phyloP scores from a whole-genome alignment of 257 asterid species.

The Mitragyna speciosa region DNA sequence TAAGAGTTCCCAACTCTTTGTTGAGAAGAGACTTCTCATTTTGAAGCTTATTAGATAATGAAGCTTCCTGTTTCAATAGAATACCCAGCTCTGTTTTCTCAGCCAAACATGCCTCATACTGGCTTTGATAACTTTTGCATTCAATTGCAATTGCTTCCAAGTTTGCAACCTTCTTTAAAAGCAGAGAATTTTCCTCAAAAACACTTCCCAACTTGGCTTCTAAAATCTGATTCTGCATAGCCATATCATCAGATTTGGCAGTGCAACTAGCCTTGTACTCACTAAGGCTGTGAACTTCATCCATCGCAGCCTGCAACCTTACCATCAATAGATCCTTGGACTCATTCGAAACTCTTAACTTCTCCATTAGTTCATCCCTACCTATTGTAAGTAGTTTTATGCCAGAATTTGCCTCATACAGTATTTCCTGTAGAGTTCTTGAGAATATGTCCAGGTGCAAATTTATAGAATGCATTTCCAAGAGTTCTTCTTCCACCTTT shows the following conservation, averaged over 20 bases:
- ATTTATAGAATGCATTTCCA: constrained; percentile 67
- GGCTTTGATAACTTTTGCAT: constrained; percentile 41
- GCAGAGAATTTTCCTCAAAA: constrained; percentile 52
- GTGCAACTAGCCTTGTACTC: constrained; percentile 59
- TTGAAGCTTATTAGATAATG: constrained; percentile 49
- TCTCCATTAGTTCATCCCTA: constrained; percentile 50
- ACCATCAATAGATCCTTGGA: constrained; percentile 58
- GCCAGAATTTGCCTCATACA: constrained; percentile 54
- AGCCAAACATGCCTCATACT: constrained; percentile 59
- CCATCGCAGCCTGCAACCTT: constrained; percentile 62
- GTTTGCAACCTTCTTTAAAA: constrained; percentile 55
- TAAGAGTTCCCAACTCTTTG: constrained; percentile 42
- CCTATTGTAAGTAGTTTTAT: constrained; percentile 38
- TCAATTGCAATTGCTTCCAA: constrained; percentile 42
- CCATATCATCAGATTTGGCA: constrained; percentile 56
- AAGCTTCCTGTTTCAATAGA: constrained; percentile 51
- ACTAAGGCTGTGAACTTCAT: constrained; percentile 55
- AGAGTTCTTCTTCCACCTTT: constrained; percentile 83
- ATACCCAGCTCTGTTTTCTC: constrained; percentile 64
- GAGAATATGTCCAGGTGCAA: constrained; percentile 79
- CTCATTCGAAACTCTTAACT: constrained; percentile 54
- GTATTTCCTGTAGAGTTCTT: constrained; percentile 52
- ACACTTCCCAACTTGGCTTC: constrained; percentile 55
- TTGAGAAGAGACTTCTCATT: constrained; percentile 48
- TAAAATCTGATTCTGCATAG: constrained; percentile 59